Evolutionary conservation across 352 stramenopile genomes (phyloP), one percentile per base, ranked within the genome.

Genomic region (Plasmopara halstedii): DNA sequence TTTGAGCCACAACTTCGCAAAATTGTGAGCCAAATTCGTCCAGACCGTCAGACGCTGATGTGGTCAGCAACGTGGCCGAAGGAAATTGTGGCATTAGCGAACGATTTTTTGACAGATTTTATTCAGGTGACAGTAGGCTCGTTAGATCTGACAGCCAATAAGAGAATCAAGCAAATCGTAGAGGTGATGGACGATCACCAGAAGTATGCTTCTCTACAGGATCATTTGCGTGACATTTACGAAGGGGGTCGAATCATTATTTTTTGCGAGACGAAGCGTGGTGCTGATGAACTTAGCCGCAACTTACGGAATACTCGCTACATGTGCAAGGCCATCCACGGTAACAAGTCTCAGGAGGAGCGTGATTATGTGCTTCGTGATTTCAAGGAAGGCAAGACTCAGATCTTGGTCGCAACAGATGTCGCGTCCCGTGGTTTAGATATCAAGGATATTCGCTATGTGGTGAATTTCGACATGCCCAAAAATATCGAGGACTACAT

Each of bases 401-500:
- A 95, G 38, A 86, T 99, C 48, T 64, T 99, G 27, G 89, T 99
- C 11, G 97, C 97, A 6, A 99, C 97, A 0, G 97, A 99, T 73
- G 97, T 99, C 13, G 97, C 97, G n/a, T 97, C 96, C 21, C 86
- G 97, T 58, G 97, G 97, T 65, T 68, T 99, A 19, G 97, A 99
- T 70, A 97, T 99, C 48, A 98, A 99, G 77, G 95, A 99, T 57
- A 98, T 99, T 56, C 78, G 83, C 42, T 97, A 97, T 65, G 96
- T 99, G 13, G 95, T 99, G 41, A 99, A 99, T 74, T 99, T 98
- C 60, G 94, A 99, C 67, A 98, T 99, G 67, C 95, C 96, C 33
- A 97, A 97, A 55, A 98, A 98, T 64, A 96, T 98, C 41, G 97
- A 99, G 57, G 93, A 96, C 62, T 99, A 99, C 70, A 95, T 99